Evolutionary conservation across 1,284 basidiomycete genomes (phyloP).

Genomic region (Singerocomus rubriflavus): DNA sequence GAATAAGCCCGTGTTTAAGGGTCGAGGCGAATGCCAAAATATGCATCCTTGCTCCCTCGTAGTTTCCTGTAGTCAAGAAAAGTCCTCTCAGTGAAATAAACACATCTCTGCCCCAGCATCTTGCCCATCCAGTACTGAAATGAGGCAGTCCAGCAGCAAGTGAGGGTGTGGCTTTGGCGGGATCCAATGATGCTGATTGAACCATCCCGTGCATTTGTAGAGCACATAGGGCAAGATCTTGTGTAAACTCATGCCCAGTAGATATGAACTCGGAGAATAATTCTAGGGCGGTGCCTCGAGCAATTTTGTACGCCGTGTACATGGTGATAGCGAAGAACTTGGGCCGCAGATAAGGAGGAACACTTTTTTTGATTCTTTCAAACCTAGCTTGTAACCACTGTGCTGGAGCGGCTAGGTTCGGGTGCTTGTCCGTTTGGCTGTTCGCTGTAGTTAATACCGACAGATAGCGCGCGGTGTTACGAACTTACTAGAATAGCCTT

Average conservation of each 20-base stretch:
- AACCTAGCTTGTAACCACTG: conserved; percentile 85
- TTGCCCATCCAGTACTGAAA: conserved; percentile 87
- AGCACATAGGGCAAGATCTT: conserved; percentile 80
- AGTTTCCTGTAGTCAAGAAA: conserved; percentile 91
- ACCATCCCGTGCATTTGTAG: conserved; percentile 93
- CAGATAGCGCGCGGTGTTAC: not conserved
- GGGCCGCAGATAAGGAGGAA: conserved; percentile 85
- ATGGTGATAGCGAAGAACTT: conserved; percentile 92
- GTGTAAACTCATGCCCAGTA: conserved; percentile 84
- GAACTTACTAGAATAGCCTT: conserved; percentile 68
- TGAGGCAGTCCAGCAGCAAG: conserved; percentile 94
- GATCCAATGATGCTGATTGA: conserved; percentile 82
- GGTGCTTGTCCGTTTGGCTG: conserved; percentile 69
- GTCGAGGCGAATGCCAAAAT: conserved; percentile 89
- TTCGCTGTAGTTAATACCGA: conserved; percentile 6
- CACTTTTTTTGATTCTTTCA: conserved; percentile 68
- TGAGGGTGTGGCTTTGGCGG: conserved; percentile 66
- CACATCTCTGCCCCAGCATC: conserved; percentile 96
- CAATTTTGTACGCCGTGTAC: conserved; percentile 87
- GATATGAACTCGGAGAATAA: conserved; percentile 85
- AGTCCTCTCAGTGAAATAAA: conserved; percentile 92
- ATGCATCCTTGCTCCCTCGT: conserved; percentile 78
- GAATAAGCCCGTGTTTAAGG: conserved; percentile 86
- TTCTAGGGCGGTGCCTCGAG: conserved; percentile 75
- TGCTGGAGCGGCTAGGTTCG: conserved; percentile 66